These are phyloP conservation scores for Penicillium antarcticum DNA, from an alignment of 495 filamentous ascomycete genomes.

Conservation along the genomic window DNA sequence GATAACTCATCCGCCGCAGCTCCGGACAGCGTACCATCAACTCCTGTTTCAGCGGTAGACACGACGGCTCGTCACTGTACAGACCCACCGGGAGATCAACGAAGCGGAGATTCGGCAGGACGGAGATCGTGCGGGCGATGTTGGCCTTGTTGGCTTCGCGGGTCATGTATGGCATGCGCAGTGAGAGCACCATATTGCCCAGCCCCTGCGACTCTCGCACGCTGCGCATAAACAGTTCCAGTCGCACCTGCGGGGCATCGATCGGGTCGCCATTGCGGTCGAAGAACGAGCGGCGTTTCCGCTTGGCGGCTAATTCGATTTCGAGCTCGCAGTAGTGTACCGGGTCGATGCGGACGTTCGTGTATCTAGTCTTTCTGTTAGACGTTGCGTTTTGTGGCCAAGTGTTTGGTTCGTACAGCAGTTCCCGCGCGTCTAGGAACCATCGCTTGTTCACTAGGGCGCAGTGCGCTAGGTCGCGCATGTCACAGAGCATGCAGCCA, in stretches of 20 bases:
- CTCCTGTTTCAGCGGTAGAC: constrained; percentile 73
- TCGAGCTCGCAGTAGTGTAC: constrained; percentile 95
- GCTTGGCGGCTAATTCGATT: constrained; percentile 68
- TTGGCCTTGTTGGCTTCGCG: constrained; percentile 82
- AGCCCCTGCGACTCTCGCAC: constrained; percentile 70
- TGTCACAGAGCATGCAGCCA: constrained; percentile 93
- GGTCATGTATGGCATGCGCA: constrained; percentile 96
- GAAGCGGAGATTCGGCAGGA: constrained; percentile 80
- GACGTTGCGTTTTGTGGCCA: not conserved
- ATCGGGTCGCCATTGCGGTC: constrained; percentile 72
- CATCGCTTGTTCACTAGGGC: constrained; percentile 70
- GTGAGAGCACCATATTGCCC: constrained; percentile 62
- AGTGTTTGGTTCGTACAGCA: constrained; percentile 47
- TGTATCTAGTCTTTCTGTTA: constrained; percentile 57
- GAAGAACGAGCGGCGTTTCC: constrained; percentile 71
- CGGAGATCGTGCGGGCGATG: constrained; percentile 80
- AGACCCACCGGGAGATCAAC: constrained; percentile 83
- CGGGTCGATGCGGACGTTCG: constrained; percentile 84
- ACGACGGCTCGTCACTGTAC: constrained; percentile 73
- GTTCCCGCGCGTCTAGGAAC: constrained; percentile 48
- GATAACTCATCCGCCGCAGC: constrained; percentile 84
- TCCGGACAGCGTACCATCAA: constrained; percentile 78
- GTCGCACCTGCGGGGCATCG: constrained; percentile 71
- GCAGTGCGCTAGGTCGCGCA: constrained; percentile 84
- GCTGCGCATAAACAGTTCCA: constrained; percentile 74